Evolutionary conservation across 192 early-diverging fungal genomes (phyloP).

Genomic region (Chytriomyces hyalinus): DNA sequence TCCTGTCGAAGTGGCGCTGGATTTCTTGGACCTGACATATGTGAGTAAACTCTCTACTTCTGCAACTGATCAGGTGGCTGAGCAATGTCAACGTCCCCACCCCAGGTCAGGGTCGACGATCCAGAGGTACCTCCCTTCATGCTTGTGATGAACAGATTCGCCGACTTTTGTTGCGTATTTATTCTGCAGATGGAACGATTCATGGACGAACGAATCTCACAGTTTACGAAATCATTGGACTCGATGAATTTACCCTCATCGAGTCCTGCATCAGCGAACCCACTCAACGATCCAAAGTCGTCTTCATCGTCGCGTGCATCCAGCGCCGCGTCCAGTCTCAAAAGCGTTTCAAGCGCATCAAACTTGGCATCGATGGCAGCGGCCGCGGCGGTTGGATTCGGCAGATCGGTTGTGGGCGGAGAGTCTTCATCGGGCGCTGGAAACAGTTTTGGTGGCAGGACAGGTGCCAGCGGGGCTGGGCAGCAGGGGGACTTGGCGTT

Average conservation of each 20-base stretch:
- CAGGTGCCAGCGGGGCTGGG: background rate
- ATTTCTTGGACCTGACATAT: constrained; percentile 45
- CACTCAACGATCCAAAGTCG: background rate
- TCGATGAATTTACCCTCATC: background rate
- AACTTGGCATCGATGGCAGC: background rate
- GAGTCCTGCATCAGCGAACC: background rate
- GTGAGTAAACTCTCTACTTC: constrained; percentile 20
- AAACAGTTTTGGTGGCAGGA: background rate
- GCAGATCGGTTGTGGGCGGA: constrained; percentile 31
- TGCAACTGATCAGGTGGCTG: background rate
- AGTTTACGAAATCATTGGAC: constrained; percentile 39
- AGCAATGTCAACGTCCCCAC: constrained; percentile 2
- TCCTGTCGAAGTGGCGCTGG: constrained; percentile 46
- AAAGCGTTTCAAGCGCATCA: constrained; percentile 5
- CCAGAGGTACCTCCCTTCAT: constrained; percentile 25
- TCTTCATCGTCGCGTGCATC: constrained; percentile 3
- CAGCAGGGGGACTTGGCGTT: constrained; percentile 24
- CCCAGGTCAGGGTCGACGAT: constrained; percentile 44
- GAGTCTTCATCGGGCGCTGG: background rate
- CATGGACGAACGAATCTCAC: constrained; percentile 43
- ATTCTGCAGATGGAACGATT: constrained; percentile 28
- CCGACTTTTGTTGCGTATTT: too few relatives aligned
- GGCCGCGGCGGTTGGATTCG: constrained; percentile 9
- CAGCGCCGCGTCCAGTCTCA: background rate
- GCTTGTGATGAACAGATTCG: too few relatives aligned